phyloP scores from a whole-genome alignment of 2,329 filamentous ascomycete species.

The Fusarium sp. region DNA sequence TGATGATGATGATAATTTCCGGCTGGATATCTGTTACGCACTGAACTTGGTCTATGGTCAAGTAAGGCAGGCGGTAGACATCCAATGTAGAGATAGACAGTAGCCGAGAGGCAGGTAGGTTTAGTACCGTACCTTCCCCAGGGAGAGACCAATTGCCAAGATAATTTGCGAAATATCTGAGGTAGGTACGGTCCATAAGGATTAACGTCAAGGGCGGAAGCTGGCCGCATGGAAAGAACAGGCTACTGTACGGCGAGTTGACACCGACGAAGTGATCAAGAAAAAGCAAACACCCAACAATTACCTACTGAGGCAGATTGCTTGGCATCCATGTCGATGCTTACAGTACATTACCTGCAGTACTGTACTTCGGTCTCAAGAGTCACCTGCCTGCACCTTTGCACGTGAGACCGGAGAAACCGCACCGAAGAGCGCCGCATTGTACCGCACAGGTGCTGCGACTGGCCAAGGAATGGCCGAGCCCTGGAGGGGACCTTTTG shows the following conservation, averaged over 20 bases:
- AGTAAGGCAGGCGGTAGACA: not conserved
- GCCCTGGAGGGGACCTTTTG: not conserved
- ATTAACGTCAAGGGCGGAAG: constrained; percentile 3
- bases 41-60: not conserved
- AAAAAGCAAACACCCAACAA: constrained; percentile 13
- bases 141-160: not conserved
- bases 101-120: not conserved
- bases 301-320: not conserved
- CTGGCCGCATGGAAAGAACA: not conserved
- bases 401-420: constrained; percentile 28
- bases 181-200: not conserved
- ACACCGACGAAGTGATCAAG: not conserved
- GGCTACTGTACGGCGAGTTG: not conserved
- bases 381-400: constrained; percentile 36
- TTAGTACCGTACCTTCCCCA: not conserved
- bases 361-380: not conserved
- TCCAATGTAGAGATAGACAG: not conserved
- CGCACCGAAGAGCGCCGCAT: constrained; percentile 1
- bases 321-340: not conserved
- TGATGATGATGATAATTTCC: not conserved
- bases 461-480: not conserved
- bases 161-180: not conserved
- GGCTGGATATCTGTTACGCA: not conserved
- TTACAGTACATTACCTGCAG: not conserved
- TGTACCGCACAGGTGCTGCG: not conserved